Evolutionary conservation across 2,329 filamentous ascomycete genomes (phyloP).

Genomic region (Lasiodiplodia citricola): DNA sequence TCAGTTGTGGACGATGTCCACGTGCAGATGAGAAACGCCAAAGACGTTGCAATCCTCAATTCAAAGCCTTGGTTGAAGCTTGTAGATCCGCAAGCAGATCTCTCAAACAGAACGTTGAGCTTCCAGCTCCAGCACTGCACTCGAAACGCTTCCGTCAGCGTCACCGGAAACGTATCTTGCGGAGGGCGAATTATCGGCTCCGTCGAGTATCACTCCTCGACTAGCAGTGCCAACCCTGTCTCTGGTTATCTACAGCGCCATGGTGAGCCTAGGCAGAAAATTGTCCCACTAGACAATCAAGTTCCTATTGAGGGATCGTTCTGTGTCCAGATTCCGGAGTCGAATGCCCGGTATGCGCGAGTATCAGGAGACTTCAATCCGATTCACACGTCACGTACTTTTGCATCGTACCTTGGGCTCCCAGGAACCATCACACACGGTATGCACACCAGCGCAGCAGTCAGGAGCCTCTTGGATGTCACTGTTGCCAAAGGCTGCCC

Average conservation of each 20-base stretch:
- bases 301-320: conserved; percentile 29
- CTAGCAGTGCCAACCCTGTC: conserved; percentile 33
- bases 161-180: neutral
- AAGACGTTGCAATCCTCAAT: neutral
- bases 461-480: conserved; percentile 38
- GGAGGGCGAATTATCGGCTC: neutral
- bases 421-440: conserved; percentile 50
- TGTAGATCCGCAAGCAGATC: neutral
- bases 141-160: neutral
- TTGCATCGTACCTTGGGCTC: conserved; percentile 44
- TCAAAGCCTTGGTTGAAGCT: conserved; percentile 5
- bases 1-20: neutral
- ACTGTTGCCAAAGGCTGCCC: conserved; percentile 32
- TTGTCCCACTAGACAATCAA: conserved; percentile 28
- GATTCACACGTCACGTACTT: conserved; percentile 46
- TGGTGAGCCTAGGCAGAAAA: conserved; percentile 29
- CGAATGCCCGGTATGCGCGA: conserved; percentile 35
- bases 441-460: conserved; percentile 45
- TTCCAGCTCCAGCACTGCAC: conserved; percentile 28
- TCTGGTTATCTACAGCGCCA: conserved; percentile 34
- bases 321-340: conserved; percentile 28
- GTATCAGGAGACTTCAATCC: conserved; percentile 50
- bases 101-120: conserved; percentile 27
- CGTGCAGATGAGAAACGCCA: neutral
- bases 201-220: conserved; percentile 9